Percentiles rank a stretch among this genome's conserved stretches.
These are phyloP conservation scores for Ormosia semicastrata DNA, from an alignment of 306 rosid genomes.

Conservation along the genomic window DNA sequence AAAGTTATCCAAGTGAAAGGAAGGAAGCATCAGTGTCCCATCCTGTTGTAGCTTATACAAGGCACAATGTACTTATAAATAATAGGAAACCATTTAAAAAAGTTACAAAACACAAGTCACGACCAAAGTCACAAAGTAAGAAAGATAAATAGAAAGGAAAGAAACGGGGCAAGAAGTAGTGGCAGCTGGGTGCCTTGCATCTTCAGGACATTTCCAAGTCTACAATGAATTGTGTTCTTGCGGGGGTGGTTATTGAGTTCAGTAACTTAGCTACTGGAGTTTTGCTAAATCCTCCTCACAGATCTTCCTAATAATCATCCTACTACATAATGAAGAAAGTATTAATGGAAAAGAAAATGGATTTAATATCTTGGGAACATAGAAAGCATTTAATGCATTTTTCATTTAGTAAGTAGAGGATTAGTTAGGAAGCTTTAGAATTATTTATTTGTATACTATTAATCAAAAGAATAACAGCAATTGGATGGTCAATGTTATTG, in stretches of 20 bases:
- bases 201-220: slow-evolving; percentile 11
- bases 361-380: too few relatives aligned
- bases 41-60: slow-evolving; percentile 41
- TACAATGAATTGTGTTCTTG: not conserved
- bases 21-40: slow-evolving; percentile 28
- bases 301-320: too few relatives aligned
- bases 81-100: slow-evolving; percentile 65
- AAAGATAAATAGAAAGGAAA: slow-evolving; percentile 68
- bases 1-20: slow-evolving; percentile 39
- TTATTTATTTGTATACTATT: not conserved
- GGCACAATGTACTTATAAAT: slow-evolving; percentile 41
- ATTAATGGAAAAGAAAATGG: too few relatives aligned
- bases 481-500: too few relatives aligned
- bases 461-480: too few relatives aligned
- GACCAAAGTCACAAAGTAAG: slow-evolving; percentile 49
- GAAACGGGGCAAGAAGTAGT: slow-evolving; percentile 42
- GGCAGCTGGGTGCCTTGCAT: slow-evolving; percentile 4
- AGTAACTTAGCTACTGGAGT: slow-evolving; percentile 7
- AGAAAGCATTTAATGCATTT: too few relatives aligned
- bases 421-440: too few relatives aligned
- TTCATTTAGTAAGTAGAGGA: too few relatives aligned
- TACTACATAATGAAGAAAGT: too few relatives aligned
- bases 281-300: too few relatives aligned
- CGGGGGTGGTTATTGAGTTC: slow-evolving; percentile 9
- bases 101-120: slow-evolving; percentile 46